Percentiles rank a stretch among this genome's conserved stretches.
phyloP scores from a whole-genome alignment of 2,329 filamentous ascomycete genomes.

The Botryotinia narcissicola region DNA sequence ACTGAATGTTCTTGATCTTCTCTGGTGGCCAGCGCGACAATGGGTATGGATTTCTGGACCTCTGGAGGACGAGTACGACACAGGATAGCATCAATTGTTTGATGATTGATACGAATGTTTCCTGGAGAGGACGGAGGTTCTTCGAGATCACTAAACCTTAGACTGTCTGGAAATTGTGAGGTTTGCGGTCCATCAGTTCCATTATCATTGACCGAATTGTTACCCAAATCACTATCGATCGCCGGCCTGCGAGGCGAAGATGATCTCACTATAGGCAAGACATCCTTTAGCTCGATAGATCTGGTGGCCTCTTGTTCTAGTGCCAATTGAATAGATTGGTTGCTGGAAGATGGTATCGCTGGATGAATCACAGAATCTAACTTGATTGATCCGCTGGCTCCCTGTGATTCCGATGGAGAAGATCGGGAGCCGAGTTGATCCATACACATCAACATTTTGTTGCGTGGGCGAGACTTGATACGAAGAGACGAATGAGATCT shows the following conservation, averaged over 20 bases:
- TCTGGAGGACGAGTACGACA: constrained; percentile 20
- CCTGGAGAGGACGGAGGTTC: constrained; percentile 22
- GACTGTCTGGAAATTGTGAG: neutral
- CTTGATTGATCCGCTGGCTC: neutral
- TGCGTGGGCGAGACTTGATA: constrained; percentile 34
- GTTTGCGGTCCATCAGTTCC: neutral
- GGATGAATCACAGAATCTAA: neutral
- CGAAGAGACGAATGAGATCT: constrained; percentile 31
- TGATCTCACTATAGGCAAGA: neutral
- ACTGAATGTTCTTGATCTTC: neutral
- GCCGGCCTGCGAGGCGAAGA: neutral
- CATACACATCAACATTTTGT: constrained; percentile 38
- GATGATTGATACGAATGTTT: constrained; percentile 28
- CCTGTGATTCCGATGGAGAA: neutral
- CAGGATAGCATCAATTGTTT: constrained; percentile 27
- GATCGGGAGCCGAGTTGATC: constrained; percentile 26
- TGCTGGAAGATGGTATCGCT: neutral
- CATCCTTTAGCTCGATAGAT: neutral
- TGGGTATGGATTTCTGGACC: neutral
- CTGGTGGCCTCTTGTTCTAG: neutral
- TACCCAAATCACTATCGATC: neutral
- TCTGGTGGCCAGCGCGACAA: neutral
- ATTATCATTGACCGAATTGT: neutral
- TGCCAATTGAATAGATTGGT: neutral
- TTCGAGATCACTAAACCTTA: constrained; percentile 13